Evolutionary conservation across 768 basidiomycete genomes (phyloP).

Genomic region (Psilocybe sp.): DNA sequence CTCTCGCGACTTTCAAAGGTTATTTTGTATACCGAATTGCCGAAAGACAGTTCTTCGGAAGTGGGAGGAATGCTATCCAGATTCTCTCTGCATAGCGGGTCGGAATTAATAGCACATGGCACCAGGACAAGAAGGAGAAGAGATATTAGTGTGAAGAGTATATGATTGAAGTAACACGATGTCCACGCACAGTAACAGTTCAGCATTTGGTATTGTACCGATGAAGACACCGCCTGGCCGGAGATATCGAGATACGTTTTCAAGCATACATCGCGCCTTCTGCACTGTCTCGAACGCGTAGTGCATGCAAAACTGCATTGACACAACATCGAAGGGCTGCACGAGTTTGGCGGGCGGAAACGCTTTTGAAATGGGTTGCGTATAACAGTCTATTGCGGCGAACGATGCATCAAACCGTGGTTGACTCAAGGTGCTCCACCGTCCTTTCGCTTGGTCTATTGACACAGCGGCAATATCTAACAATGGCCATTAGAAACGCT

Average conservation of each 20-base stretch:
- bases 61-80: slow-evolving; percentile 70
- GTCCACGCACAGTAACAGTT: slow-evolving; percentile 70
- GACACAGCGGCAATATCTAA: slow-evolving; percentile 89
- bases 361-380: slow-evolving; percentile 64
- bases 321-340: slow-evolving; percentile 87
- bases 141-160: slow-evolving; percentile 1
- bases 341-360: slow-evolving; percentile 60
- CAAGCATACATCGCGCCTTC: slow-evolving; percentile 89
- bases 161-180: background rate
- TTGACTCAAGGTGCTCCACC: slow-evolving; percentile 53
- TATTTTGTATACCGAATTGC: slow-evolving; percentile 88
- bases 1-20: slow-evolving; percentile 73
- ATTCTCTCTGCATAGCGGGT: slow-evolving; percentile 48
- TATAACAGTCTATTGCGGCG: slow-evolving; percentile 86
- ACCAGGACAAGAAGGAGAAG: slow-evolving; percentile 5
- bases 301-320: slow-evolving; percentile 99
- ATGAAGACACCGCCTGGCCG: slow-evolving; percentile 87
- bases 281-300: slow-evolving; percentile 93
- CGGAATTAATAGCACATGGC: background rate
- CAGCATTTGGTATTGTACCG: slow-evolving; percentile 94
- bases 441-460: slow-evolving; percentile 78
- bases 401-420: slow-evolving; percentile 77
- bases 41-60: slow-evolving; percentile 72
- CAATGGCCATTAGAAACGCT: slow-evolving; percentile 2
- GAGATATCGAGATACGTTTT: slow-evolving; percentile 81